phyloP scores from a whole-genome alignment of 2,329 filamentous ascomycete species.

The Fusarium metavorans region DNA sequence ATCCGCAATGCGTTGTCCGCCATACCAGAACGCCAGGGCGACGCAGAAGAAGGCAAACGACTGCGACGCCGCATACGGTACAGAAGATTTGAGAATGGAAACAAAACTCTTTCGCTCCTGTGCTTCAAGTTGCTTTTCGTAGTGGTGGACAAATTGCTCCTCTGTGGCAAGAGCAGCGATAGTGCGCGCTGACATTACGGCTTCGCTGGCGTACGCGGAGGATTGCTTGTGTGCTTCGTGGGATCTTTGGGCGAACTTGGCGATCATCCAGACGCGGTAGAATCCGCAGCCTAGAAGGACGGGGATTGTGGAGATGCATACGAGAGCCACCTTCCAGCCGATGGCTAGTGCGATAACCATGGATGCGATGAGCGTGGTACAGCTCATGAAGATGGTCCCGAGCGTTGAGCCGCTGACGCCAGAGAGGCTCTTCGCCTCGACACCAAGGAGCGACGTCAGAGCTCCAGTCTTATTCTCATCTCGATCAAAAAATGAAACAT shows the following conservation, averaged over 20 bases:
- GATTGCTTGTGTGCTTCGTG: background rate
- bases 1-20: slow-evolving; percentile 11
- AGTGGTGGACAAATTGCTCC: background rate
- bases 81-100: slow-evolving; percentile 2
- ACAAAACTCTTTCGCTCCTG: slow-evolving; percentile 3
- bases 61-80: slow-evolving; percentile 16
- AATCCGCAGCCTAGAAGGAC: slow-evolving; percentile 55
- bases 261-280: slow-evolving; percentile 50
- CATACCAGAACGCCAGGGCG: slow-evolving; percentile 34
- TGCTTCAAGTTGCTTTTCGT: background rate
- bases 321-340: slow-evolving; percentile 60
- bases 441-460: slow-evolving; percentile 39
- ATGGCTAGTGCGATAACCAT: slow-evolving; percentile 38
- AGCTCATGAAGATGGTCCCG: slow-evolving; percentile 10
- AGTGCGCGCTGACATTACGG: slow-evolving; percentile 23
- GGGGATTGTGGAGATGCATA: slow-evolving; percentile 55
- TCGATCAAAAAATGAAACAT: slow-evolving; percentile 52
- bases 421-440: slow-evolving; percentile 11
- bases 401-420: slow-evolving; percentile 24
- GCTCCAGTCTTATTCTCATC: slow-evolving; percentile 37
- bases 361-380: slow-evolving; percentile 9
- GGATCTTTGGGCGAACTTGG: slow-evolving; percentile 12
- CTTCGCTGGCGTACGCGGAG: slow-evolving; percentile 22
- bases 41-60: slow-evolving; percentile 9
- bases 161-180: slow-evolving; percentile 28